Evolutionary conservation across 2,329 filamentous ascomycete species (phyloP), one percentile per base, ranked within the genome.

Genomic region (Xylariaceae sp.): DNA sequence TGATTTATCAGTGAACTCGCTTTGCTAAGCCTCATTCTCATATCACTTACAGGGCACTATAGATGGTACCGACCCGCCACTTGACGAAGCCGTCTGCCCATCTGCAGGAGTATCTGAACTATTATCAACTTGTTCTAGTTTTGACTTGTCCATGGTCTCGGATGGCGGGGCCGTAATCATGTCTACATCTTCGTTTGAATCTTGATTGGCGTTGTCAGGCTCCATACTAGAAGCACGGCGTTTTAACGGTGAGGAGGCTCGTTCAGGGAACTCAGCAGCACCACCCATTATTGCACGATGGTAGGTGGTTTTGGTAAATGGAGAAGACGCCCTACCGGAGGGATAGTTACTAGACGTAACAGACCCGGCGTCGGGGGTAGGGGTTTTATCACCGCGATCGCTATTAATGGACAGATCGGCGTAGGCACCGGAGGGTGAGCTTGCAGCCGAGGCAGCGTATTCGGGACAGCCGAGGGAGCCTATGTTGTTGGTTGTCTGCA

Each of bases 191-290:
- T 75, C 77, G 52, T 70, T 70, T 52, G 72, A 71, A 57, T 74
- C 71, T 51, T 71, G 65, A 40, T 77, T 71, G 40, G 48, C 54
- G 9, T 32, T 45, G 20, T 82, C 81, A 48, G 77, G 77, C 50
- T 85, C 81, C 82, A 86, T 84, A 68, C 81, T 85, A 56, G 82
- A 86, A 37, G 85, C 85, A 60, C 81, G 79, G 67, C 85, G 79
- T 73, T 88, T 88, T 54, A 88, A 72, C 7, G 85, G 85, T 19
- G 85, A 88, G 23, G 85, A 87, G 19, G 85, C 85, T 64, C 85
- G 80, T 44, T 86, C 81, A 56, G 81, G 78, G 20, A 79, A 68
- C 59, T 87, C 82, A 63, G 79, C 76, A 71, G 83, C 81, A 62
- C 81, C 84, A 61, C 82, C 82, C 81, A 87, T 86, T 56, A 86